phyloP scores from a whole-genome alignment of 345 rosid species.

The Gossypium thurberi region DNA sequence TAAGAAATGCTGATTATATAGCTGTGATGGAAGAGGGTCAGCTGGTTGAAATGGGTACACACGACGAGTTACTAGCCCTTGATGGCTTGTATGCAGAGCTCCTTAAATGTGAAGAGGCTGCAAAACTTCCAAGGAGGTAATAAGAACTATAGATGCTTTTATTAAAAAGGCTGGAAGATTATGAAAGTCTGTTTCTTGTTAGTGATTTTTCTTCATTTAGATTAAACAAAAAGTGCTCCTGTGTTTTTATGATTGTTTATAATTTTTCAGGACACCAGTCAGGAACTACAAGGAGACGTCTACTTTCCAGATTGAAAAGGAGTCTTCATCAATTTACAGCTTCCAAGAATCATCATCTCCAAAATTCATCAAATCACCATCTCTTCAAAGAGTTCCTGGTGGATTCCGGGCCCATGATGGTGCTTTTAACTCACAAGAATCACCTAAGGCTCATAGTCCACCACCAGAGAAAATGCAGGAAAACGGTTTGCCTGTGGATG shows the following conservation, averaged over 20 bases:
- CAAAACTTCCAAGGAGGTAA: conserved; percentile 97
- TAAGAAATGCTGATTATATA: conserved; percentile 90
- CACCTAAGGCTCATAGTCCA: conserved; percentile 63
- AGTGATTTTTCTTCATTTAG: conserved; percentile 4
- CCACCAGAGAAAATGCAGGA: conserved; percentile 71
- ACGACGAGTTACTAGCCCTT: conserved; percentile 66
- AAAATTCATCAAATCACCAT: conserved; percentile 81
- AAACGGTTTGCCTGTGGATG: conserved; percentile 60
- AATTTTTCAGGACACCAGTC: conserved; percentile 76
- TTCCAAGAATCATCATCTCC: conserved; percentile 90
- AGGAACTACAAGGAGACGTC: conserved; percentile 57
- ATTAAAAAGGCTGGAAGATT: neutral
- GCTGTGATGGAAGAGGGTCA: conserved; percentile 99
- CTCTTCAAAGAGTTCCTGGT: conserved; percentile 78
- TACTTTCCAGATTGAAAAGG: conserved; percentile 76
- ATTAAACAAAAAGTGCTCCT: neutral
- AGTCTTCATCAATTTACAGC: conserved; percentile 76
- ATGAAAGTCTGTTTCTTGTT: conserved; percentile 7
- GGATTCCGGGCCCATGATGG: conserved; percentile 51
- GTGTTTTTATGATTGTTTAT: conserved; percentile 11
- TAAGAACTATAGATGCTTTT: conserved; percentile 4
- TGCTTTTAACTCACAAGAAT: conserved; percentile 52
- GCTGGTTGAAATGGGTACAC: conserved; percentile 98
- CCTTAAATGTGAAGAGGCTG: conserved; percentile 91
- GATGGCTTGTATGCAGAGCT: conserved; percentile 89